Percentiles rank a stretch among this genome's conserved stretches.
These are phyloP conservation scores for Lachnellula cervina DNA, from an alignment of 2,329 filamentous ascomycete genomes.

Conservation along the genomic window DNA sequence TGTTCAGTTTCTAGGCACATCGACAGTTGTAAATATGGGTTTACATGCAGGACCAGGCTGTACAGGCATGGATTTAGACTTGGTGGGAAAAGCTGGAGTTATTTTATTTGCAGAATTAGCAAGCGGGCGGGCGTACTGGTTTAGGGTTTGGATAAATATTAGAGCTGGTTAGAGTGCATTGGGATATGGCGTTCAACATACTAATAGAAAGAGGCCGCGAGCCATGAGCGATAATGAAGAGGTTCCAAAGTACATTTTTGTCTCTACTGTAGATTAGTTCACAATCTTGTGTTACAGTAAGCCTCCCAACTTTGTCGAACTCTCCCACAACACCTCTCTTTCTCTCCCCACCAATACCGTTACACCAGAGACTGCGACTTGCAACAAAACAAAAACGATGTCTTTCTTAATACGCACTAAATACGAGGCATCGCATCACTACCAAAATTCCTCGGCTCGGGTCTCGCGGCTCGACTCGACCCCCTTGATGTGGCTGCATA, in stretches of 20 bases:
- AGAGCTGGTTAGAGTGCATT: not conserved
- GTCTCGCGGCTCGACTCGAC: not conserved
- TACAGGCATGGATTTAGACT: not conserved
- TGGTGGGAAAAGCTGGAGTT: not conserved
- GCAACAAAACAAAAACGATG: not conserved
- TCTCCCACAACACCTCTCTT: not conserved
- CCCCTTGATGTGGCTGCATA: not conserved
- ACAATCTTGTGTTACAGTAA: too few species aligned
- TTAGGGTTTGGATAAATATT: not conserved
- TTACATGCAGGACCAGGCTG: not conserved
- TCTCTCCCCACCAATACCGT: not conserved
- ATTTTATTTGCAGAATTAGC: not conserved
- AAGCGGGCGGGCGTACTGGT: not conserved
- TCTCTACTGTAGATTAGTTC: not conserved
- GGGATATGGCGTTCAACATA: not conserved
- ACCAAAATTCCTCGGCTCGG: too few species aligned
- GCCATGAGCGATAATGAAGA: not conserved
- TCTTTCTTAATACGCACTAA: not conserved
- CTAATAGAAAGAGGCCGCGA: not conserved
- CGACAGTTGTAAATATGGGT: not conserved
- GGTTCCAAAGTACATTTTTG: not conserved
- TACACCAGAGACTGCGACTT: not conserved
- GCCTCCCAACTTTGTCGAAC: not conserved
- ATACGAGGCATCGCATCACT: not conserved
- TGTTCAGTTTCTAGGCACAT: constrained; percentile 35